Base-by-base conservation (phyloP, 129 eudicot species). In the Artemisia annua region DNA sequence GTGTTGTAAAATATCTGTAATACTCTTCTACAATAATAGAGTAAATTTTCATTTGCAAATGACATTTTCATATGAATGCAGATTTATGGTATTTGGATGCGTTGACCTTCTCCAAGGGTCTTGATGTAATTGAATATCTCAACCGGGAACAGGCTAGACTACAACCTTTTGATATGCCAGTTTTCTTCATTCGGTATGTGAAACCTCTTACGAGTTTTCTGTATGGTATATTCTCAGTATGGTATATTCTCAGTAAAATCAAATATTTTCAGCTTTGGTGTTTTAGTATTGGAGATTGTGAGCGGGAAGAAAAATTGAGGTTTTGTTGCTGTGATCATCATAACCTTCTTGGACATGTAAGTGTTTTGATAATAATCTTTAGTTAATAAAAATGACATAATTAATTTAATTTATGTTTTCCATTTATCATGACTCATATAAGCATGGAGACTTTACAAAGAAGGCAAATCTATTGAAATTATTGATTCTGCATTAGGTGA, bases 331-430 rank as follows among this genome's bases (percentile, higher is more conserved):
- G 70, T 49, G 72, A 79, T 61, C 48, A 76, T 5, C 52, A 69
- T 53, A 83, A 75, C 70, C 87, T 83, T 63, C 83, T 75, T 15
- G 87, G 81, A 62, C 81, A 83, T 70, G 83, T 83, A 83, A 75
- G 86, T 64, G 12, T 49, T 28, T 7, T 54, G 5, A 35, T 17
- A 28, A 51, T 68, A 32, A 17, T 53, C 22, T 28, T 17, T 48
- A 56, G 61, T 39, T 6, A 39, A 39, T 39, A 39, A 13, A 50
- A 0, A 7, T 69, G 70, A 20, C 26, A 14, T 35, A 16, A 52
- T 15, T 69, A 28, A 10, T 68, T 44, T 74, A 3, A 32, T 5
- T 32, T 32, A 7, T 32, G 7, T 32, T 32, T 32, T 7, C 39
- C 39, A 32, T 35, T 64, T 70, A 19, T 16, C 15, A 22, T 12